These are phyloP conservation scores for Cladochytrium replicatum DNA, from an alignment of 192 early-diverging fungal genomes.

Conservation along the genomic window DNA sequence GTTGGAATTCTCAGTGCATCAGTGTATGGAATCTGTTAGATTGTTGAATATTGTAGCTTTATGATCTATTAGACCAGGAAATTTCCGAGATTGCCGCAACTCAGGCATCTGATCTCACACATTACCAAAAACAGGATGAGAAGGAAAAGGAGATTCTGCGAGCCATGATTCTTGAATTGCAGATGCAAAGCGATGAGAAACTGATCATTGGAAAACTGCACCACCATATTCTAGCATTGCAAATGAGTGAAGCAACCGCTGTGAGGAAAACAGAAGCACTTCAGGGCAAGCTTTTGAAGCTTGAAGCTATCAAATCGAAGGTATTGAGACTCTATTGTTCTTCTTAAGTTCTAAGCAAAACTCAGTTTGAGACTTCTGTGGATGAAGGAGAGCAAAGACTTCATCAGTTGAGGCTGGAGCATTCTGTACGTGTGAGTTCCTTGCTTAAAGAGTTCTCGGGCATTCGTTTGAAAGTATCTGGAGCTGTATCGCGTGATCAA, in stretches of 20 bases:
- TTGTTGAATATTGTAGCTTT: no score
- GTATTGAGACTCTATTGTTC: slow-evolving; percentile 15
- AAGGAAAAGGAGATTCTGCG: slow-evolving; percentile 38
- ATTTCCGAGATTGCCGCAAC: slow-evolving; percentile 34
- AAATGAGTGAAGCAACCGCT: slow-evolving; percentile 31
- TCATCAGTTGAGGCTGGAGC: slow-evolving; percentile 32
- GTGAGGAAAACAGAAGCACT: slow-evolving; percentile 20
- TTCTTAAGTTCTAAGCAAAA: not conserved
- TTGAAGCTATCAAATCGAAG: slow-evolving; percentile 29
- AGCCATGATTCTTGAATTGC: slow-evolving; percentile 35
- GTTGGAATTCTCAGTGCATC: slow-evolving; percentile 20
- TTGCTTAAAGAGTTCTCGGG: slow-evolving; percentile 29
- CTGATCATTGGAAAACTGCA: slow-evolving; percentile 48
- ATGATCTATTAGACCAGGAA: slow-evolving; percentile 31
- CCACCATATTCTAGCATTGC: slow-evolving; percentile 40
- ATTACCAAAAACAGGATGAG: slow-evolving; percentile 21
- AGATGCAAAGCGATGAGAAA: slow-evolving; percentile 47
- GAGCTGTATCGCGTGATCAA: no score
- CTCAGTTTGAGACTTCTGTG: slow-evolving; percentile 24
- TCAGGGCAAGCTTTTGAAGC: slow-evolving; percentile 17
- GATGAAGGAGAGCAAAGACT: slow-evolving; percentile 31
- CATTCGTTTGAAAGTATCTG: slow-evolving; percentile 22
- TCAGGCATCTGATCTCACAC: slow-evolving; percentile 36
- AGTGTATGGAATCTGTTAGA: slow-evolving; percentile 17
- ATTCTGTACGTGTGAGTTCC: slow-evolving; percentile 15